These are phyloP conservation scores for Hydnomerulius pinastri DNA, from an alignment of 768 basidiomycete genomes.

Conservation along the genomic window DNA sequence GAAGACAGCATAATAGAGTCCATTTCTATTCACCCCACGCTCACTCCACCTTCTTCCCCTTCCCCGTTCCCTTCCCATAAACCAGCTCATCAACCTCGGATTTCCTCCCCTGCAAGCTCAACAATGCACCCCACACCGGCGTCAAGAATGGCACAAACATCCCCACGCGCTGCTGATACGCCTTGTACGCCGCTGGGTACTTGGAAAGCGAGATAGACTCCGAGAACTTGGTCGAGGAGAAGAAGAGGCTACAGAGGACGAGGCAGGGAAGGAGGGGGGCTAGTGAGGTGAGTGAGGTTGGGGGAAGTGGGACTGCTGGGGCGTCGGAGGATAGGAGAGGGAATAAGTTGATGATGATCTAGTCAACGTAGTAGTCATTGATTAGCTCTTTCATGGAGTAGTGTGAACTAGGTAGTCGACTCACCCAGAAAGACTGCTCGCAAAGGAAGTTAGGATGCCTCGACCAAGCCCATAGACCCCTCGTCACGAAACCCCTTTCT, in stretches of 20 bases:
- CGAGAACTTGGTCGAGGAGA: constrained; percentile 75
- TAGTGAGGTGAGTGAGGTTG: constrained; percentile 28
- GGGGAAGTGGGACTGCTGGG: constrained; percentile 23
- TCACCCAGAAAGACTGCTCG: constrained; percentile 86
- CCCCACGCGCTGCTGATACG: constrained; percentile 76
- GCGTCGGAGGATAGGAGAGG: constrained; percentile 52
- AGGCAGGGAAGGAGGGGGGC: constrained; percentile 55
- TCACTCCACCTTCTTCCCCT: constrained; percentile 27
- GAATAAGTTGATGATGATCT: constrained; percentile 72
- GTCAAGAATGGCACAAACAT: constrained; percentile 70
- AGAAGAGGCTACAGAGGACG: constrained; percentile 69
- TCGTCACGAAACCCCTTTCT: constrained; percentile 80
- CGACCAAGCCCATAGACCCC: constrained; percentile 83
- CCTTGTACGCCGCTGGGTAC: constrained; percentile 67
- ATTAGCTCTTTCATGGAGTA: neutral
- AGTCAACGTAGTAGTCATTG: constrained; percentile 3
- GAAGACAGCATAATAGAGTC: neutral
- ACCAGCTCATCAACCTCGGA: constrained; percentile 41
- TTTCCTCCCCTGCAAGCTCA: constrained; percentile 40
- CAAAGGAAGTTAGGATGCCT: constrained; percentile 93
- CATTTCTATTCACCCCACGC: neutral
- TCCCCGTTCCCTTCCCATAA: constrained; percentile 37
- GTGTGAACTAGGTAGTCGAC: constrained; percentile 19
- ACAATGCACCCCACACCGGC: constrained; percentile 42
- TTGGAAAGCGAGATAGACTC: constrained; percentile 79